A percentile compares a stretch with the other conserved stretches of the same genome.
phyloP scores from a whole-genome alignment of 176 grass and related monocot species.

The Eremochloa ophiuroides region DNA sequence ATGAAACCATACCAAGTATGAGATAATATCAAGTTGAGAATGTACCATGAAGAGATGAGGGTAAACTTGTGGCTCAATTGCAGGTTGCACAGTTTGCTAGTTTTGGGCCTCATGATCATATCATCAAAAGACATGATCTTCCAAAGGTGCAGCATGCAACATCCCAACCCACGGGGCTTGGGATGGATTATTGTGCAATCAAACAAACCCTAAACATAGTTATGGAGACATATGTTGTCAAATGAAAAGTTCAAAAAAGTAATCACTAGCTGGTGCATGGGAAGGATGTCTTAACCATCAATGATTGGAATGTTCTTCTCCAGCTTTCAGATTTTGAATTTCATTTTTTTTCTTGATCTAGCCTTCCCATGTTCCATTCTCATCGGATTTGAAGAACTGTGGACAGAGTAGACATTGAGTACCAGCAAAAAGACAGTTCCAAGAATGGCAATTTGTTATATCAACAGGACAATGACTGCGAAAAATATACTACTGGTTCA shows the following conservation, averaged over 20 bases:
- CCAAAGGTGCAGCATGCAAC: not conserved
- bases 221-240: not conserved
- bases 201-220: not conserved
- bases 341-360: not conserved
- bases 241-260: not conserved
- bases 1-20: not conserved
- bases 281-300: not conserved
- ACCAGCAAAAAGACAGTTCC: not conserved
- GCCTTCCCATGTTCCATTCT: not conserved
- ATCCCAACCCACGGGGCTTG: not conserved
- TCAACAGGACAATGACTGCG: not conserved
- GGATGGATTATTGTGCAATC: not conserved
- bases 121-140: not conserved
- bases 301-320: not conserved
- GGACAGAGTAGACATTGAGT: not conserved
- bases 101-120: not conserved
- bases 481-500: not conserved
- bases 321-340: not conserved
- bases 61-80: not conserved
- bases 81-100: not conserved
- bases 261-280: not conserved
- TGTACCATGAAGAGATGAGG: not conserved
- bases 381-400: slow-evolving; percentile 1
- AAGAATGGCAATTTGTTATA: not conserved
- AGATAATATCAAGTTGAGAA: not conserved